Conservation (phyloP, 176 grass and related monocot species). For the Hsuehochloa calcarea region DNA sequence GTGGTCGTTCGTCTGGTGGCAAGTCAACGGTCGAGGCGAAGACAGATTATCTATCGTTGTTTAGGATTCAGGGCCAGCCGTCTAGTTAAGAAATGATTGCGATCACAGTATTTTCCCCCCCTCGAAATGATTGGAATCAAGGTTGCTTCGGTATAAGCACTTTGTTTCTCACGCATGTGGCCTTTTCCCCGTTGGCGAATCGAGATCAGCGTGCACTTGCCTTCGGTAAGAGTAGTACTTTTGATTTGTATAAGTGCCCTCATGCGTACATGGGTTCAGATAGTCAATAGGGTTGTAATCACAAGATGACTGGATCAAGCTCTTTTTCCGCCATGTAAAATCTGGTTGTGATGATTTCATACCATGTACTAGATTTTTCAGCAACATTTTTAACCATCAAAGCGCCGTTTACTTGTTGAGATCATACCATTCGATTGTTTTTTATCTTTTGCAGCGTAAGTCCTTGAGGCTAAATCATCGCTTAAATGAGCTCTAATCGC, state of each 20-base stretch:
- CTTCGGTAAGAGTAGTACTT: neutral
- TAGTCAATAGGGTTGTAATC: neutral
- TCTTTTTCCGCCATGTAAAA: neutral
- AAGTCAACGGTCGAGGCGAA: constrained; percentile 18
- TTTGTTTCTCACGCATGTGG: neutral
- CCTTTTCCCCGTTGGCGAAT: neutral
- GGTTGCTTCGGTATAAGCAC: neutral
- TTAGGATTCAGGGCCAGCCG: neutral
- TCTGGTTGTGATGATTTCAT: neutral
- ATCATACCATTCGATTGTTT: neutral
- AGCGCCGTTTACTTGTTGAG: neutral
- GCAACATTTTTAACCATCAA: neutral
- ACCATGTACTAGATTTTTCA: too few species aligned
- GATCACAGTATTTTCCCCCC: neutral
- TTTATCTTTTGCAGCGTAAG: too few species aligned
- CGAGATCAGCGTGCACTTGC: neutral
- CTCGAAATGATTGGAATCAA: neutral
- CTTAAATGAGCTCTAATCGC: neutral
- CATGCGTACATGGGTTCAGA: neutral
- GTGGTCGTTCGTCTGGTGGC: neutral
- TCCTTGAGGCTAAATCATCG: neutral
- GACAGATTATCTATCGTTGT: neutral
- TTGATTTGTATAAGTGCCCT: neutral
- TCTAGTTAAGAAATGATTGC: neutral
- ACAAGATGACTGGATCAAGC: neutral